Evolutionary conservation across 108 stramenopile species (phyloP).

Genomic region (Cyclotella baltica): DNA sequence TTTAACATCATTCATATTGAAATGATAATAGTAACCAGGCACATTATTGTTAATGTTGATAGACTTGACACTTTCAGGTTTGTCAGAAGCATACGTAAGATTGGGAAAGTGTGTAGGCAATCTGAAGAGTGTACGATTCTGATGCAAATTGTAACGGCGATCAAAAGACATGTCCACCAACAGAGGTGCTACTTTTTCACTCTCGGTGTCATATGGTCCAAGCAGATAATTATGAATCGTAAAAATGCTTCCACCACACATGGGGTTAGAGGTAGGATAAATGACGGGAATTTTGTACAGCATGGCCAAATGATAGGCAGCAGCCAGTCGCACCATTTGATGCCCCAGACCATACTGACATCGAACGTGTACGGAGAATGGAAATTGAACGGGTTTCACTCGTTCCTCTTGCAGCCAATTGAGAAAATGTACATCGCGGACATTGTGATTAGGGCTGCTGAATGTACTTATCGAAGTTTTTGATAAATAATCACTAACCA

Average conservation of each 20-base stretch:
- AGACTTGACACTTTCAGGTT: neutral
- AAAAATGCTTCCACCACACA: conserved; percentile 6
- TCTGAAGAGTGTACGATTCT: neutral
- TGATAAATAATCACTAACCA: no score
- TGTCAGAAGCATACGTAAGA: neutral
- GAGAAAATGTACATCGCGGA: neutral
- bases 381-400: neutral
- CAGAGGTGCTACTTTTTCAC: neutral
- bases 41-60: neutral
- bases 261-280: conserved; percentile 4
- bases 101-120: neutral
- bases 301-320: conserved; percentile 19
- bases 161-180: neutral
- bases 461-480: no score
- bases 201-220: neutral
- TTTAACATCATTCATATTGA: no score
- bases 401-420: neutral
- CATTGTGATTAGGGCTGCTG: neutral
- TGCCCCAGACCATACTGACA: conserved; percentile 12
- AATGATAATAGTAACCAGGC: neutral
- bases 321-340: conserved; percentile 1
- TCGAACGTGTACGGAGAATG: neutral
- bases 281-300: conserved; percentile 8
- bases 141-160: neutral
- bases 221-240: conserved; percentile 8